Evolutionary conservation across 257 asterid genomes (phyloP).

Genomic region (Lycium ferocissimum): DNA sequence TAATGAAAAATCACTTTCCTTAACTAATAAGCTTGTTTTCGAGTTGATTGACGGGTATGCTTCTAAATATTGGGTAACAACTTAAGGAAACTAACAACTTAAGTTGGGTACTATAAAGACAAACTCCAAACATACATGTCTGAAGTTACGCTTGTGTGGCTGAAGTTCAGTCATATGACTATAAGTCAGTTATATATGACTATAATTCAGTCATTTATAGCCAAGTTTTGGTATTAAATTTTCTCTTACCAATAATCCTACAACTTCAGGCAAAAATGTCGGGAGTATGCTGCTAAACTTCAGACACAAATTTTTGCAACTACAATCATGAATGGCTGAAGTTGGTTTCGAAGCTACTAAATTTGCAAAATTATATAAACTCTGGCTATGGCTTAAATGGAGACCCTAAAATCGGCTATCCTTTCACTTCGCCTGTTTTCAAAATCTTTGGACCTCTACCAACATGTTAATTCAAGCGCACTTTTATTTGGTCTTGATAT

Average conservation of each 20-base stretch:
- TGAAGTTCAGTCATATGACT: too few relatives aligned
- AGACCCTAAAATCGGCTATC: background rate
- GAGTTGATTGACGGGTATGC: background rate
- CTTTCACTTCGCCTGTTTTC: background rate
- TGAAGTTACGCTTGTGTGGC: too few relatives aligned
- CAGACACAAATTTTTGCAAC: background rate
- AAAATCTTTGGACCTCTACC: too few relatives aligned
- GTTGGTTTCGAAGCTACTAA: background rate
- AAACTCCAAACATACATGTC: background rate
- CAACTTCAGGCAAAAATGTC: background rate
- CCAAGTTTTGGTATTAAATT: too few relatives aligned
- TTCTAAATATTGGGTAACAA: too few relatives aligned
- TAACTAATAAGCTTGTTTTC: too few relatives aligned
- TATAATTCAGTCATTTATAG: too few relatives aligned
- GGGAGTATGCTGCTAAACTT: background rate
- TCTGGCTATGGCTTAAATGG: background rate
- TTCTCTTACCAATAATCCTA: background rate
- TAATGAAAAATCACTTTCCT: too few relatives aligned
- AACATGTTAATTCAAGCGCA: background rate
- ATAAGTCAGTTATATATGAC: too few relatives aligned
- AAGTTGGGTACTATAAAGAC: too few relatives aligned
- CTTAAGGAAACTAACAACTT: too few relatives aligned
- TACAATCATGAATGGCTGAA: background rate
- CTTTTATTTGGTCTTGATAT: background rate
- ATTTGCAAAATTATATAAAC: background rate